phyloP scores from a whole-genome alignment of 2,329 filamentous ascomycete genomes.

The Beauveria bassiana region DNA sequence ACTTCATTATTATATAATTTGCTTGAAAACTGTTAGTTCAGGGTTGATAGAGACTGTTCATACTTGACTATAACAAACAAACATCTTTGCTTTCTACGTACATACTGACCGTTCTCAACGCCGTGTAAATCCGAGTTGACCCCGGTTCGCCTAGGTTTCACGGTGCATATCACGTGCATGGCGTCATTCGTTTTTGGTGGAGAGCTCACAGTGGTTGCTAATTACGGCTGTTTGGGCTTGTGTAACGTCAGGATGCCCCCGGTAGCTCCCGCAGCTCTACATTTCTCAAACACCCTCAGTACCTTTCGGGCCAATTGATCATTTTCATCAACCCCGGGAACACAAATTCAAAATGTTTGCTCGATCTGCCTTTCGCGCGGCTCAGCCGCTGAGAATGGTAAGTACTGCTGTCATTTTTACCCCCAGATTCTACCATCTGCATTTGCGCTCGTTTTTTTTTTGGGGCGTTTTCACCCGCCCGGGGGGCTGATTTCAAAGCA shows the following conservation, averaged over 20 bases:
- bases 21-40: no score
- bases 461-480: background rate
- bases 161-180: constrained; percentile 5
- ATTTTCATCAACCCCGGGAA: background rate
- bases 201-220: constrained; percentile 1
- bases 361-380: constrained; percentile 55
- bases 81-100: no score
- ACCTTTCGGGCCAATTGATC: constrained; percentile 16
- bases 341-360: constrained; percentile 52
- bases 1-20: no score
- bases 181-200: constrained; percentile 4
- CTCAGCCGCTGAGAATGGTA: constrained; percentile 60
- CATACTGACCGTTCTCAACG: no score
- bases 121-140: background rate
- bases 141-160: background rate
- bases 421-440: background rate
- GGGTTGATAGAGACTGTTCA: no score
- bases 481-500: background rate
- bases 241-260: constrained; percentile 4
- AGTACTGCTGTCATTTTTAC: constrained; percentile 19
- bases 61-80: no score
- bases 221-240: background rate
- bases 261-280: constrained; percentile 5
- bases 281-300: background rate
- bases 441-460: background rate